Evolutionary conservation across 805 yeast genomes (phyloP), one percentile per base, ranked within the genome.

Genomic region (Tetrapisispora pingtungensis): DNA sequence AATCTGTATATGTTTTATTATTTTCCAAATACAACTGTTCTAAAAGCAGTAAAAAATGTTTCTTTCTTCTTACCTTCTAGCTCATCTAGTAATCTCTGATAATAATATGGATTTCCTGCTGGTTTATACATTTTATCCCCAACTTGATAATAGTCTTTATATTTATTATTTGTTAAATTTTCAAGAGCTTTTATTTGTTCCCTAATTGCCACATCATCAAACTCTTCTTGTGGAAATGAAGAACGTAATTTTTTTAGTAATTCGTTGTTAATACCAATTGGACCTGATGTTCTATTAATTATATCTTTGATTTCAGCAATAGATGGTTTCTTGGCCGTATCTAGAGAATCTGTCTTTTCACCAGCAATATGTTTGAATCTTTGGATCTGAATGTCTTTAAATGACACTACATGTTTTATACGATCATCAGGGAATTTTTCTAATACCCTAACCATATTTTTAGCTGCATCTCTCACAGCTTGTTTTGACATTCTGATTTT

Each of bases 21-120:
- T 28, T 28, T 28, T 14, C 31, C 31, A 52, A 83, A 78, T 33
- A 84, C 58, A 27, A 87, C 85, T 17, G 89, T 83, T 62, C 80
- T 78, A 60, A 84, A 56, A 18, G 93, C 94, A 33, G 77, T 66
- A 43, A 74, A 60, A 42, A 81, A 62, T 14, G 75, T 73, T 63
- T 84, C 95, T 61, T 76, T 80, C 56, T 74, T 73, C 55, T 80
- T 80, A 20, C 90, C 89, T 47, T 73, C 70, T 35, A 88, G 73
- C 59, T 86, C 95, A 24, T 73, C 70, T 64, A 81, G 52, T 43
- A 88, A 70, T 56, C 93, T 73, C 34, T 71, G 74, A 57, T 88
- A 88, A 58, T 88, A 88, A 39, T 72, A 62, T 2, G 95, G 87
- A 62, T 86, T 84, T 1, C 96, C 96, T 55, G 81, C 80, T n/a